phyloP scores from a whole-genome alignment of 257 asterid genomes.

The Avicennia marina region DNA sequence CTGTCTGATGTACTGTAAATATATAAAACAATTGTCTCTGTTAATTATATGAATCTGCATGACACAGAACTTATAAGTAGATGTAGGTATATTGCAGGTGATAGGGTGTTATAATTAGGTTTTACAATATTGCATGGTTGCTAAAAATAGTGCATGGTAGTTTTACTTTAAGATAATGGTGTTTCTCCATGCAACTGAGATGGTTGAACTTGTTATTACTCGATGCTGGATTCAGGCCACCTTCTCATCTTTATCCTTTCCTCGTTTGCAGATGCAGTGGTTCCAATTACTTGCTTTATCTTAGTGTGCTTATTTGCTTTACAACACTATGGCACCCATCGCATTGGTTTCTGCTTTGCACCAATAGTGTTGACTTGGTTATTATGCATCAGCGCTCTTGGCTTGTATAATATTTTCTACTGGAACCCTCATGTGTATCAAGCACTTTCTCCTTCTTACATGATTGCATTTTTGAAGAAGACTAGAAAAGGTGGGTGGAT shows the following conservation, averaged over 20 bases:
- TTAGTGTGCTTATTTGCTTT: slow-evolving; percentile 87
- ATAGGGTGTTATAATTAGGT: too few relatives aligned
- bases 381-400: slow-evolving; percentile 78
- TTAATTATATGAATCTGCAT: too few relatives aligned
- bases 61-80: too few relatives aligned
- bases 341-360: slow-evolving; percentile 80
- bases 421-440: slow-evolving; percentile 88
- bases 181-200: too few relatives aligned
- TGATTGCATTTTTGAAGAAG: slow-evolving; percentile 83
- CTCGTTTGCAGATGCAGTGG: slow-evolving; percentile 76
- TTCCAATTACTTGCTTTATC: slow-evolving; percentile 93
- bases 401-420: slow-evolving; percentile 69
- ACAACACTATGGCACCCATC: slow-evolving; percentile 97
- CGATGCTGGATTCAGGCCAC: too few relatives aligned
- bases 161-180: too few relatives aligned
- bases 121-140: too few relatives aligned
- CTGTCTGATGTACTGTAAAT: too few relatives aligned
- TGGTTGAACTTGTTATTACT: too few relatives aligned
- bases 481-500: slow-evolving; percentile 98
- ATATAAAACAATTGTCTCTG: too few relatives aligned
- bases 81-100: too few relatives aligned
- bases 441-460: slow-evolving; percentile 88
- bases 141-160: too few relatives aligned
- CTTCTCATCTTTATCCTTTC: slow-evolving; percentile 9
- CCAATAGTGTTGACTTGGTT: slow-evolving; percentile 81